Conservation (phyloP, 2,329 filamentous ascomycete species). For the Fusarium sp. region DNA sequence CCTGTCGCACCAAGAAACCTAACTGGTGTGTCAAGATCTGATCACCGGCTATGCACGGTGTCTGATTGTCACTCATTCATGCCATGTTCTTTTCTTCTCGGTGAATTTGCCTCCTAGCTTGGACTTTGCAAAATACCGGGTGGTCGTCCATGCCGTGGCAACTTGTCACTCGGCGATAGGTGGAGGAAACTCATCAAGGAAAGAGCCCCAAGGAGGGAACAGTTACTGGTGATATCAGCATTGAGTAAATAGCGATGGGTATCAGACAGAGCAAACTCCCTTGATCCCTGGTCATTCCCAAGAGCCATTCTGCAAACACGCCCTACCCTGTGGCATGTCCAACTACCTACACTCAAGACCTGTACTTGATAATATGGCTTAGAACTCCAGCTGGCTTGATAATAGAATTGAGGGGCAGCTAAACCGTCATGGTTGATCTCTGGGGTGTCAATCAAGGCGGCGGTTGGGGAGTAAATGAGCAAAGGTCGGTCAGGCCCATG, state of each 20-base stretch:
- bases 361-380: not conserved
- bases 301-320: not conserved
- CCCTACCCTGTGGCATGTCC: not conserved
- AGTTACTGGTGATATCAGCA: not conserved
- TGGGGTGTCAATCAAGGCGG: not conserved
- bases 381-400: not conserved
- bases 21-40: not conserved
- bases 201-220: accelerated
- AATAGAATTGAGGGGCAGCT: not conserved
- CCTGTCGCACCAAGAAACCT: not conserved
- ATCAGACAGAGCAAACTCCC: not conserved
- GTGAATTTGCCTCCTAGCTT: not conserved
- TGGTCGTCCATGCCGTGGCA: not conserved
- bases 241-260: not conserved
- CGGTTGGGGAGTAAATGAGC: not conserved
- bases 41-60: not conserved
- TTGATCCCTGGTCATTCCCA: not conserved
- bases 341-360: not conserved
- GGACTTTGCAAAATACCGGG: not conserved
- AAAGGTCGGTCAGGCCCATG: not conserved
- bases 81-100: not conserved
- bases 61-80: not conserved
- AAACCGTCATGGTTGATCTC: not conserved
- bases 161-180: not conserved
- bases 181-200: not conserved